Percentiles rank a stretch among this genome's conserved stretches.
phyloP scores from a whole-genome alignment of 2,329 filamentous ascomycete species.

The Penicillium sp. region DNA sequence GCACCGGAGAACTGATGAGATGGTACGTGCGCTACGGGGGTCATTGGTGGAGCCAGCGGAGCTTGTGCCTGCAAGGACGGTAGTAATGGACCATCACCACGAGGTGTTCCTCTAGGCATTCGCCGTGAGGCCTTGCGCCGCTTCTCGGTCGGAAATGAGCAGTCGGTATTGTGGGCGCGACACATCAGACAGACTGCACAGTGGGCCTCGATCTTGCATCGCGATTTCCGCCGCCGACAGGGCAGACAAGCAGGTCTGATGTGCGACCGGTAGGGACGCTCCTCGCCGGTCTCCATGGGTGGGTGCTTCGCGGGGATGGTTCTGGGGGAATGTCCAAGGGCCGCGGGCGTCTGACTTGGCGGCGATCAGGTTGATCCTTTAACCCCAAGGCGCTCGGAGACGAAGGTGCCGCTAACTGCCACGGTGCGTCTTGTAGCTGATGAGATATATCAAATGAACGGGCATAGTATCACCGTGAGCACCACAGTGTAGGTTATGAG shows the following conservation, averaged over 20 bases:
- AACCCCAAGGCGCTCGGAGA: too few species aligned
- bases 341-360: neutral
- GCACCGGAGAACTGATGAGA: too few species aligned
- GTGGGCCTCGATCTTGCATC: slow-evolving; percentile 11
- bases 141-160: slow-evolving; percentile 10
- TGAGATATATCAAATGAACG: too few species aligned
- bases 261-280: slow-evolving; percentile 18
- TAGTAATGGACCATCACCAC: neutral
- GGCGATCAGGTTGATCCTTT: too few species aligned
- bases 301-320: too few species aligned
- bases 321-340: neutral
- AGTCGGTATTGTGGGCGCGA: slow-evolving; percentile 16
- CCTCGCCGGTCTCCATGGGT: neutral
- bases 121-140: neutral
- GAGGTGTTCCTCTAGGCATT: slow-evolving; percentile 1
- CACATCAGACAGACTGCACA: slow-evolving; percentile 16
- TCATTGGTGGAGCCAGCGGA: neutral
- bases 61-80: neutral
- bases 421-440: too few species aligned
- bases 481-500: too few species aligned
- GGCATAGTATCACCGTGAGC: too few species aligned
- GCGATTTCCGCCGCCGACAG: slow-evolving; percentile 16
- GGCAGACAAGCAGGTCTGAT: slow-evolving; percentile 15
- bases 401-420: too few species aligned
- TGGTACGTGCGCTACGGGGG: neutral